Conservation (phyloP, 495 filamentous ascomycete species). For the Staphylotrichum longicolle region DNA sequence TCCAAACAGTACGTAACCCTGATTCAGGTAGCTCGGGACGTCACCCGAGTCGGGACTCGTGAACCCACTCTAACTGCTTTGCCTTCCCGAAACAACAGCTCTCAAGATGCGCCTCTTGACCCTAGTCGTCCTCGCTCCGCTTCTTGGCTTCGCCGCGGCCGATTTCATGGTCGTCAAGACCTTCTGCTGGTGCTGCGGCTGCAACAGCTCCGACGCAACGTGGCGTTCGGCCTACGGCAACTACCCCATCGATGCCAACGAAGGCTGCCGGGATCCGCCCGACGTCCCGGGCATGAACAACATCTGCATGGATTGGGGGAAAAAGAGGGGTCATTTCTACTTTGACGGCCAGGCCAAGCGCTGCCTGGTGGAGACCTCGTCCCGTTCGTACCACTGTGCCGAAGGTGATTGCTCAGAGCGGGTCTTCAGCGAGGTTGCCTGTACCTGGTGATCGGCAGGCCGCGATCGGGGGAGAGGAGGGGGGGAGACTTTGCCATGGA, state of each 20-base stretch:
- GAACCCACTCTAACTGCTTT: too few relatives aligned
- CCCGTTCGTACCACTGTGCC: not conserved
- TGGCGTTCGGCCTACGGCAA: not conserved
- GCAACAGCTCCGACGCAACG: not conserved
- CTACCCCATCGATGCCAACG: not conserved
- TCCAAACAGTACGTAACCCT: too few relatives aligned
- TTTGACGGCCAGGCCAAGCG: conserved; percentile 3
- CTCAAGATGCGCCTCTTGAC: too few relatives aligned
- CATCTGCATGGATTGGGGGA: not conserved
- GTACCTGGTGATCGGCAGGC: not conserved
- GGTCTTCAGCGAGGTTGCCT: not conserved
- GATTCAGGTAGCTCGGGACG: too few relatives aligned
- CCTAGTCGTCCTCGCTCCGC: not conserved
- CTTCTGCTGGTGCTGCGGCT: not conserved
- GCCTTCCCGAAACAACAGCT: too few relatives aligned
- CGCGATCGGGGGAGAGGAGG: too few relatives aligned
- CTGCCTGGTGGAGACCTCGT: not conserved
- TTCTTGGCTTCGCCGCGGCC: not conserved
- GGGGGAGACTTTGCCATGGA: too few relatives aligned
- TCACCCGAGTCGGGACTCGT: too few relatives aligned
- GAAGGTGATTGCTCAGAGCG: not conserved
- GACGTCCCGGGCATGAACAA: not conserved
- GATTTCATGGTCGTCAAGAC: not conserved
- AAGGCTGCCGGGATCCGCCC: not conserved
- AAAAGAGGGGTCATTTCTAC: not conserved